These are phyloP conservation scores for Panicum virgatum DNA, from an alignment of 202 grass and related monocot genomes.

Conservation along the genomic window DNA sequence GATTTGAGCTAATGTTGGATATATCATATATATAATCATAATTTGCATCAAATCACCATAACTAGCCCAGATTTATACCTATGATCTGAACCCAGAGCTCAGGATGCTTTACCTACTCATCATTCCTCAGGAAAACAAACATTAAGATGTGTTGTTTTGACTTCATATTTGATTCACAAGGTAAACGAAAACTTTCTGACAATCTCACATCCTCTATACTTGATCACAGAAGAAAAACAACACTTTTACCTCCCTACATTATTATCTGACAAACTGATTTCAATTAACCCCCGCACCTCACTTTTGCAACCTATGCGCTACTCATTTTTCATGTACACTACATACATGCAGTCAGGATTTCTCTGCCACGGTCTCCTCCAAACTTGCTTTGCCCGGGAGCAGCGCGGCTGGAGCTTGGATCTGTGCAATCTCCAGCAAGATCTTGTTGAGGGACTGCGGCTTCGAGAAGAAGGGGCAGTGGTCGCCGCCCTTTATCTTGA, in stretches of 20 bases:
- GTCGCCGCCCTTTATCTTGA: conserved; percentile 94
- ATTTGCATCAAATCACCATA: too few species aligned
- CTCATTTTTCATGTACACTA: conserved; percentile 46
- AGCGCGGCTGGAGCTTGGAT: conserved; percentile 34
- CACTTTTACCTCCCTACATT: conserved; percentile 36
- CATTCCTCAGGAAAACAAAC: not conserved
- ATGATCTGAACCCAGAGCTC: not conserved
- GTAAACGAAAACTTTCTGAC: conserved; percentile 20
- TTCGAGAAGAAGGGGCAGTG: conserved; percentile 98
- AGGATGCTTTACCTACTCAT: not conserved
- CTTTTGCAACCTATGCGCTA: conserved; percentile 57
- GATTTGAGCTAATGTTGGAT: too few species aligned
- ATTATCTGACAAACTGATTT: conserved; percentile 28
- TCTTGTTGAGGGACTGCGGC: conserved; percentile 86
- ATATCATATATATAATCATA: too few species aligned
- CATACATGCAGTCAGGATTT: conserved; percentile 40
- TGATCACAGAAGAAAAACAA: conserved; percentile 16
- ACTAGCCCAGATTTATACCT: too few species aligned
- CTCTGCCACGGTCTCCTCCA: not conserved
- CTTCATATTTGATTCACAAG: conserved; percentile 25
- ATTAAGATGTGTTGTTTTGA: not conserved
- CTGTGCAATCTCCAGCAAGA: conserved; percentile 76
- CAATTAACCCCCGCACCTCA: conserved; percentile 19
- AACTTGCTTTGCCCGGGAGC: conserved; percentile 14
- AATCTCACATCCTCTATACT: conserved; percentile 40